phyloP scores from a whole-genome alignment of 2,329 filamentous ascomycete species.

The Alternaria solani region DNA sequence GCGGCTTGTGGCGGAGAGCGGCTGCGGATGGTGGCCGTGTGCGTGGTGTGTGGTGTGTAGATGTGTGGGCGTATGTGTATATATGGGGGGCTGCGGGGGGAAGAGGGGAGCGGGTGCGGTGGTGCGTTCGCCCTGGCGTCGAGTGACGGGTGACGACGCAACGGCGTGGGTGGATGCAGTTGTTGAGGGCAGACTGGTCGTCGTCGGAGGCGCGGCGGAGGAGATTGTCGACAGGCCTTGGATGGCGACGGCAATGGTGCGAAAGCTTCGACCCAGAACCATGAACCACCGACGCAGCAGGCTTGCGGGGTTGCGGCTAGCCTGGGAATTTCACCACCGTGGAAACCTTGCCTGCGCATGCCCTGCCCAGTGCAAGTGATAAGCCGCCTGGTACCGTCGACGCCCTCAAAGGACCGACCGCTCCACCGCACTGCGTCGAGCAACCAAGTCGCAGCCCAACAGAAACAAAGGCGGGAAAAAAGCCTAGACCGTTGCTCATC shows the following conservation, averaged over 20 bases:
- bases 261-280: conserved; percentile 16
- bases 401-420: conserved; percentile 3
- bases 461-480: conserved; percentile 5
- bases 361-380: neutral
- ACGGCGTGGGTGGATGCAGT: conserved; percentile 3
- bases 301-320: conserved; percentile 13
- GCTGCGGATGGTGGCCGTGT: conserved; percentile 1
- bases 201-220: neutral
- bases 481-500: conserved; percentile 24
- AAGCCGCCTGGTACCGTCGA: neutral
- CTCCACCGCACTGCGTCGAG: conserved; percentile 10
- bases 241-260: conserved; percentile 12
- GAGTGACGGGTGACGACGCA: conserved; percentile 18
- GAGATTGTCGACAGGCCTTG: conserved; percentile 15
- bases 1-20: conserved; percentile 32
- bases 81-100: conserved; percentile 1
- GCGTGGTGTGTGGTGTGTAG: too few species aligned
- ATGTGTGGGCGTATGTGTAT: neutral
- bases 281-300: conserved; percentile 5
- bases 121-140: conserved; percentile 11
- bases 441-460: conserved; percentile 24
- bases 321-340: conserved; percentile 4
- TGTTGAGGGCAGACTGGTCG: neutral
- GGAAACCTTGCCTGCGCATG: conserved; percentile 1
- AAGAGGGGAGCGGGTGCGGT: neutral